These are phyloP conservation scores for Plasmopara halstedii DNA, from an alignment of 352 stramenopile genomes.

Conservation along the genomic window DNA sequence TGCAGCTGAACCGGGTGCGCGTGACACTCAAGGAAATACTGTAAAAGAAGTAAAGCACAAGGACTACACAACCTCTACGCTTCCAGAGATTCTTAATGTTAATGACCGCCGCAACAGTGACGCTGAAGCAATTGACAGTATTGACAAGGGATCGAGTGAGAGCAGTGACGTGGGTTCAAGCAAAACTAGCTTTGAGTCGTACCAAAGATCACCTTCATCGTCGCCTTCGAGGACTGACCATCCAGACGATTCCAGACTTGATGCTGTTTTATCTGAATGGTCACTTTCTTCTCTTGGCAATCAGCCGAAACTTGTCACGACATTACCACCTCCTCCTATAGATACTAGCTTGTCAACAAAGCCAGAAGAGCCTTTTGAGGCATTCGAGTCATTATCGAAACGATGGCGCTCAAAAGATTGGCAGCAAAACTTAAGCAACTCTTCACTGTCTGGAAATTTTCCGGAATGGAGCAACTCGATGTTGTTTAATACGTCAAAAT, in stretches of 20 bases:
- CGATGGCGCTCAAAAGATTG: slow-evolving; percentile 20
- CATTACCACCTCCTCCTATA: not conserved
- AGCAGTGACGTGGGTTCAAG: slow-evolving; percentile 3
- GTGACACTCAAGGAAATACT: slow-evolving; percentile 1
- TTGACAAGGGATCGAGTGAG: not conserved
- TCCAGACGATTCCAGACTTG: slow-evolving; percentile 2
- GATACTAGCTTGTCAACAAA: not conserved
- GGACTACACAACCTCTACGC: not conserved
- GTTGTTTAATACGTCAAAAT: slow-evolving; percentile 7
- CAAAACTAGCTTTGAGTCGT: not conserved
- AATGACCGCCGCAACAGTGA: not conserved
- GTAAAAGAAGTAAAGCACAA: not conserved
- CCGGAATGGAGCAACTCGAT: not conserved
- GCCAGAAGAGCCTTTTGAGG: slow-evolving; percentile 16
- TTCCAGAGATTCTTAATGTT: not conserved
- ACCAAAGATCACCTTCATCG: not conserved
- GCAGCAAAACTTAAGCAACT: slow-evolving; percentile 6
- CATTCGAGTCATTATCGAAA: slow-evolving; percentile 20
- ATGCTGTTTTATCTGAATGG: slow-evolving; percentile 1
- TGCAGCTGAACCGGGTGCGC: not conserved
- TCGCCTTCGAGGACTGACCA: slow-evolving; percentile 4
- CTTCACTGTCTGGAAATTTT: not conserved
- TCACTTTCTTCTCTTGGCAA: not conserved
- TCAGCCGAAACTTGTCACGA: slow-evolving; percentile 1
- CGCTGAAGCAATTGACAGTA: not conserved